Evolutionary conservation across 768 basidiomycete genomes (phyloP), one percentile per base, ranked within the genome.

Genomic region (Leucosporidium yakuticum): DNA sequence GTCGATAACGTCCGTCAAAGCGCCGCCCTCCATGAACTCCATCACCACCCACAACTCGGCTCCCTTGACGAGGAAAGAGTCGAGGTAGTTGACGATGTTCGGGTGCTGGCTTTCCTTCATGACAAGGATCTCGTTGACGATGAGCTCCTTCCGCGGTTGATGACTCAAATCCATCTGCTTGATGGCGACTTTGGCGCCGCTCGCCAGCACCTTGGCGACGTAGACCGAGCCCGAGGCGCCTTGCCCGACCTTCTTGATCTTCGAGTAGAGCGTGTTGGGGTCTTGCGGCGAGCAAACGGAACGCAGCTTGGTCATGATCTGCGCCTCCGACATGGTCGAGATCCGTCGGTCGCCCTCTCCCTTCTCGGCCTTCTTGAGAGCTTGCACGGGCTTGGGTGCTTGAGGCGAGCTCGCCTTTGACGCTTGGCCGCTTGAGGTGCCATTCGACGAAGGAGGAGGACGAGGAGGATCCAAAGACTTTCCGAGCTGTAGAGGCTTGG

Each of bases 31-130:
- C 29, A 96, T 96, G 75, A 87, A 87, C 78, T 99, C 96, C 96
- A 99, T 99, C 49, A 88, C 91, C 72, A 99, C 98, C 95, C 96
- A 99, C 12, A 99, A 91, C 56, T 91, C 89, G 29, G 92, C 90
- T 0, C 93, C 95, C 77, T 96, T 93, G 77, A 94, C 84, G 79
- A 90, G 87, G 80, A 92, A 96, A 65, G 91, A 90, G 60, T 80
- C 79, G 50, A 91, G 85, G 49, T 97, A 85, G 77, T 95, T 93
- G 65, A 90, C 88, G 31, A 98, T 83, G 65, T 98, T 86, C 11
- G 91, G 86, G 49, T 98, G 91, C 79, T 97, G 94, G 68, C 89
- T 88, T 79, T 98, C 96, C 79, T 93, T 95, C 95, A 99, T 98
- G 74, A 99, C 96, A 69, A 97, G 94, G 64, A 98, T 98, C 79